Percentiles rank a stretch among this genome's conserved stretches.
Conservation (phyloP, 1,284 basidiomycete species). For the Agroathelia rolfsii region DNA sequence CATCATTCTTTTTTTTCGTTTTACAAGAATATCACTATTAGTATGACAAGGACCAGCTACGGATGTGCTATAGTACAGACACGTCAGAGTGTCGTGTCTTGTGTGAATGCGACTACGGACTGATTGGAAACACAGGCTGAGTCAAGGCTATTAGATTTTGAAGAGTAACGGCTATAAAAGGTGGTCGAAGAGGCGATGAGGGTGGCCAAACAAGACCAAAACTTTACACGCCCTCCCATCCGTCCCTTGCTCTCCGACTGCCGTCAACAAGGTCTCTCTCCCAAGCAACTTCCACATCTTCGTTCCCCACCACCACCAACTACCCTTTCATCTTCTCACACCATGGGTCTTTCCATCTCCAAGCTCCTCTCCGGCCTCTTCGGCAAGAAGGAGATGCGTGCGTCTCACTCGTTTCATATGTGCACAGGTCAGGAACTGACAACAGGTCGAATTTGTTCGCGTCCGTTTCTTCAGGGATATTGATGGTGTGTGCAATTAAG, state of each 20-base stretch:
- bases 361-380: slow-evolving; percentile 80
- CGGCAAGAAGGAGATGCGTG: slow-evolving; percentile 99
- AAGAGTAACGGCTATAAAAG: too few relatives aligned
- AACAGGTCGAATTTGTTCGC: slow-evolving; percentile 37
- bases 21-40: too few relatives aligned
- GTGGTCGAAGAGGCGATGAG: too few relatives aligned
- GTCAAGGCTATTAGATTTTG: too few relatives aligned
- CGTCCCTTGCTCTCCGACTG: slow-evolving; percentile 22
- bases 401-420: slow-evolving; percentile 29
- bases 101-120: too few relatives aligned
- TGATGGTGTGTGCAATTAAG: slow-evolving; percentile 46
- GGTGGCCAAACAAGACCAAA: too few relatives aligned
- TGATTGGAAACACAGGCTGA: too few relatives aligned
- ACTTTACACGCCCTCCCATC: too few relatives aligned
- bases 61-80: too few relatives aligned
- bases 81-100: too few relatives aligned
- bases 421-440: slow-evolving; percentile 31
- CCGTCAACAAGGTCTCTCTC: slow-evolving; percentile 24
- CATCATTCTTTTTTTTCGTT: too few relatives aligned
- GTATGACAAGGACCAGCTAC: too few relatives aligned
- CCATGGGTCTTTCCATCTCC: slow-evolving; percentile 85
- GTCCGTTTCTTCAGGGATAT: slow-evolving; percentile 43
- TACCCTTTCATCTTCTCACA: slow-evolving; percentile 24
- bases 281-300: slow-evolving; percentile 21
- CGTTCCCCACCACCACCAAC: slow-evolving; percentile 25